Base-by-base conservation (phyloP, 2,329 filamentous ascomycete species). In the Rutstroemia sp. region DNA sequence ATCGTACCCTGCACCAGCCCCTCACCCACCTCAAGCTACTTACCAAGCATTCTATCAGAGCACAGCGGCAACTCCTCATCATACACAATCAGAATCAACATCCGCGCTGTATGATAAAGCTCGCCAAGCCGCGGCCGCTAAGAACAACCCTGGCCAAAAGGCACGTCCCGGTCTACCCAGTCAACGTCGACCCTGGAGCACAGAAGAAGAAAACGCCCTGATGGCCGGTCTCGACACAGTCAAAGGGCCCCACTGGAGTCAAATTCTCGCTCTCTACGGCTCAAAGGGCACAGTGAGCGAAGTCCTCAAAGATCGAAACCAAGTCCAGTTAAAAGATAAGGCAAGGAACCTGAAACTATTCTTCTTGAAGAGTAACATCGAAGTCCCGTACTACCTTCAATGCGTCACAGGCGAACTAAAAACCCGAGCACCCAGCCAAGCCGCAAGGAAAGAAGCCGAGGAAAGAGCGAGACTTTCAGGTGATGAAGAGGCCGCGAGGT, bases 281-380 rank as follows among this genome's bases (percentile, higher is more conserved):
- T 80, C 83, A 0, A 87, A 86, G 44, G 91, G 91, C 5, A 87
- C 86, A 0, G 82, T 92, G 23, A 92, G 84, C 48, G 87, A 92
- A 64, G 87, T 92, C 23, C 77, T 95, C 19, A 92, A 92, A 64
- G 91, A 95, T 68, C 81, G 90, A 36, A 95, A 91, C 46, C 90
- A 96, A 67, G 91, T 96, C 0, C 91, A 95, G 68, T 77, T 95
- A 12, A 96, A 96, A 70, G 90, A 96, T 68, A 96, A 96, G 71
- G 90, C 90, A 0, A 79, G 90, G 50, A 96, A 96, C 62, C 73
- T 95, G 49, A 96, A 95, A 70, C 74, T 96, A 0, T 95, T 94
- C 73, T 95, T 95, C 71, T 74, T 96, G 54, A 96, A 96, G 74
- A 92, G 87, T 17, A 89, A 89, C 52, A 91, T 90, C 5, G 91